Evolutionary conservation across 2,329 filamentous ascomycete species (phyloP), one percentile per base, ranked within the genome.

Genomic region (Stemphylium lycopersici): DNA sequence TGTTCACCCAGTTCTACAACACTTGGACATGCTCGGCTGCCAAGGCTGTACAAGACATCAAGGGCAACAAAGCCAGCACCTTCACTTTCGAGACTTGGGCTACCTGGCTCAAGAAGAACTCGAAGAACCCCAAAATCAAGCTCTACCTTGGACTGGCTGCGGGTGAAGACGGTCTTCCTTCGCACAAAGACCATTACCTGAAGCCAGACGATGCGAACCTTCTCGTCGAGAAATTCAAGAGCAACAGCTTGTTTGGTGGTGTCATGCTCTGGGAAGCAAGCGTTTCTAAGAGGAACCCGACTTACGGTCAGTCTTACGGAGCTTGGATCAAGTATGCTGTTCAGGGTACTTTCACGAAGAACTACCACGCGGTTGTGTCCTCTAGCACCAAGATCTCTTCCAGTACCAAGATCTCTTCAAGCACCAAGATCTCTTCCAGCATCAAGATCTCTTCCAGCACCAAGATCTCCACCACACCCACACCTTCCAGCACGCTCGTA

Each of bases 181-280:
- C 31, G 6, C 34, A 73, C 40, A 54, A 59, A 13, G 62, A 66
- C 0, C 77, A 76, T 62, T 86, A 85, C 63, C 68, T 86, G 13
- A 69, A 66, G 1, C 80, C 80, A 0, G 52, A 62, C 1, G 77
- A 84, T 54, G 81, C 79, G 2, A 68, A 78, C 48, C 62, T 65
- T 2, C 59, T 86, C 47, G 70, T 85, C 20, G 76, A 76, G 56
- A 66, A 65, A 32, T 68, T 69, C 58, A 41, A 58, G 38, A 38
- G 29, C 13, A 66, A 73, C 1, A 51, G 73, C 18, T 72, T 69
- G 2, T 86, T 86, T 59, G 84, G 83, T 36, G 84, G 84, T 72
- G 75, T 85, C 36, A 86, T 86, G 83, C 67, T 86, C 4, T 86
- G 82, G 81, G 83, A 85, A 47, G 81, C 82, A 4, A 82, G 80